Evolutionary conservation across 208 protist species (phyloP).

Genomic region (Entamoeba dispar): DNA sequence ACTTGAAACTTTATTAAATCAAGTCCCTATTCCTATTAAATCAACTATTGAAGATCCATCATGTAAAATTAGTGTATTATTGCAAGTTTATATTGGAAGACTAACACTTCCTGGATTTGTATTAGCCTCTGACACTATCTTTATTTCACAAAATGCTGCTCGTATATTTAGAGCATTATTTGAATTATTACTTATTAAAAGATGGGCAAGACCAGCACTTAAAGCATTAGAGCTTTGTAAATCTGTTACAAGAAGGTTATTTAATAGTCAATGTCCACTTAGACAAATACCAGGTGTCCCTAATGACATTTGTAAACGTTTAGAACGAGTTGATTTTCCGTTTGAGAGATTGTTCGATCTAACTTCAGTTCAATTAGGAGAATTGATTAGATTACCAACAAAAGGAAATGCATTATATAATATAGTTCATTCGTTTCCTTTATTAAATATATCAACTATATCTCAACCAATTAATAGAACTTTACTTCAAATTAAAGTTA

Average conservation of each 20-base stretch:
- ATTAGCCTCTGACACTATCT: conserved; percentile 91
- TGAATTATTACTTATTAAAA: conserved; percentile 63
- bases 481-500: conserved; percentile 73
- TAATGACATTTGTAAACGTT: conserved; percentile 60
- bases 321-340: conserved; percentile 73
- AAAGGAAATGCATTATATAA: conserved; percentile 56
- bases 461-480: conserved; percentile 76
- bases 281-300: conserved; percentile 44
- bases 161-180: conserved; percentile 55
- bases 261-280: conserved; percentile 64
- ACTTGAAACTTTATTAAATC: conserved; percentile 70
- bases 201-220: conserved; percentile 3
- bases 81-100: conserved; percentile 92
- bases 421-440: conserved; percentile 71
- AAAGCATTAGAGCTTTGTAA: conserved; percentile 49
- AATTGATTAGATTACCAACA: conserved; percentile 57
- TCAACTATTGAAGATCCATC: conserved; percentile 70
- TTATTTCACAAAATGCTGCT: conserved; percentile 75
- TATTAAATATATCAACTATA: conserved; percentile 60
- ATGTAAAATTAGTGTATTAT: conserved; percentile 89
- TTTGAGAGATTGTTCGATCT: conserved; percentile 77
- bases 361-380: conserved; percentile 62
- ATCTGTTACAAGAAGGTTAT: conserved; percentile 83
- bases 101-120: conserved; percentile 81
- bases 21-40: conserved; percentile 84